These are phyloP conservation scores for Kazachstania viticola DNA, from an alignment of 805 yeast genomes.

Conservation along the genomic window DNA sequence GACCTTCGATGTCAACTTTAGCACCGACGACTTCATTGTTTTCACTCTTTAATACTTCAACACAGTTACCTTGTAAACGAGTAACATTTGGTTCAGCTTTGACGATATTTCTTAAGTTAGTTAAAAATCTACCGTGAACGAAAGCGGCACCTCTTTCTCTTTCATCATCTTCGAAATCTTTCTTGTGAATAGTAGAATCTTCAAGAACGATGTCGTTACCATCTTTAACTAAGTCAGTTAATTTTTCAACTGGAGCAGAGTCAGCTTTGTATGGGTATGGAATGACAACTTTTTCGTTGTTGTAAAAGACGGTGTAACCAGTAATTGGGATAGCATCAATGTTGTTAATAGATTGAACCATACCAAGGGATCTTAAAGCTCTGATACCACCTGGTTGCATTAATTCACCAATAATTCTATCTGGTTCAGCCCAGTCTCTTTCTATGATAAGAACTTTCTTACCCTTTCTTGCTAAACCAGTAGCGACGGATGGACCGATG, in stretches of 20 bases:
- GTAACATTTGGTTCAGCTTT: constrained; percentile 62
- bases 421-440: constrained; percentile 86
- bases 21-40: constrained; percentile 61
- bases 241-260: constrained; percentile 35
- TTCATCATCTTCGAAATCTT: constrained; percentile 49
- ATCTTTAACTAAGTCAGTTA: constrained; percentile 42
- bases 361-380: constrained; percentile 71
- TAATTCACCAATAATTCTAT: constrained; percentile 93
- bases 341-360: constrained; percentile 43
- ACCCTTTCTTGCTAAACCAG: constrained; percentile 83
- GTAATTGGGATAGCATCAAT: constrained; percentile 58
- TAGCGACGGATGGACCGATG: constrained; percentile 87
- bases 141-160: constrained; percentile 68
- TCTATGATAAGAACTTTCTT: constrained; percentile 65
- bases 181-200: constrained; percentile 37
- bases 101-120: constrained; percentile 64
- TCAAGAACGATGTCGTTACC: constrained; percentile 47
- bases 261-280: constrained; percentile 61
- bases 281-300: constrained; percentile 44
- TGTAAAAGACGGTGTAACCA: constrained; percentile 73
- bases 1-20: constrained; percentile 38
- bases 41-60: constrained; percentile 45
- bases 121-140: constrained; percentile 83
- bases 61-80: constrained; percentile 74
- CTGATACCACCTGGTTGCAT: constrained; percentile 95